Conservation (phyloP, 1,284 basidiomycete species). For the Grifola frondosa region DNA sequence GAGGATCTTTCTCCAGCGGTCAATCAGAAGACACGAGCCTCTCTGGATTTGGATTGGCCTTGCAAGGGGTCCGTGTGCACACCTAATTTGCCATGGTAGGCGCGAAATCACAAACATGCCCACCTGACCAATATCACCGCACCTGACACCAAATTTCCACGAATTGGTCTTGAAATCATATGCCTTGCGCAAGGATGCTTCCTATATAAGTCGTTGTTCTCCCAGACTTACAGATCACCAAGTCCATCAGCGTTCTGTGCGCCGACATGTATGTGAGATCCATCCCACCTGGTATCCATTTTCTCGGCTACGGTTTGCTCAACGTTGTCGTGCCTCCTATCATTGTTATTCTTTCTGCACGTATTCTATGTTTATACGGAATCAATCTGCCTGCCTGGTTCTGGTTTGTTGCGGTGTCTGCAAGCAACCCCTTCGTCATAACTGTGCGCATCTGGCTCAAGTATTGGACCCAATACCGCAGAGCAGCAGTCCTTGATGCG, state of each 20-base stretch:
- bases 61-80: too few relatives aligned
- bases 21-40: too few relatives aligned
- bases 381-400: constrained; percentile 12
- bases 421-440: constrained; percentile 11
- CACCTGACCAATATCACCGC: not conserved
- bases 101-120: too few relatives aligned
- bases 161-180: too few relatives aligned
- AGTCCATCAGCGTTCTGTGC: not conserved
- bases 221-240: too few relatives aligned
- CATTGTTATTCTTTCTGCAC: constrained; percentile 7
- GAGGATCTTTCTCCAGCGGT: too few relatives aligned
- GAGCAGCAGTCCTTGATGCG: constrained; percentile 20
- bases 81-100: too few relatives aligned
- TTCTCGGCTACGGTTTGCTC: constrained; percentile 13
- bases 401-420: constrained; percentile 9
- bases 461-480: constrained; percentile 6
- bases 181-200: not conserved
- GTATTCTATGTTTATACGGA: constrained; percentile 1
- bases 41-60: too few relatives aligned
- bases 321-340: constrained; percentile 9
- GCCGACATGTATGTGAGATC: constrained; percentile 11
- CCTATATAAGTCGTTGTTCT: not conserved
- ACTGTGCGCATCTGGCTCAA: constrained; percentile 11
- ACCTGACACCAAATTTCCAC: too few relatives aligned
- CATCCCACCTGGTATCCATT: constrained; percentile 16